Conservation (phyloP, 352 stramenopile species). For the Hyaloperonospora arabidopsidis region DNA sequence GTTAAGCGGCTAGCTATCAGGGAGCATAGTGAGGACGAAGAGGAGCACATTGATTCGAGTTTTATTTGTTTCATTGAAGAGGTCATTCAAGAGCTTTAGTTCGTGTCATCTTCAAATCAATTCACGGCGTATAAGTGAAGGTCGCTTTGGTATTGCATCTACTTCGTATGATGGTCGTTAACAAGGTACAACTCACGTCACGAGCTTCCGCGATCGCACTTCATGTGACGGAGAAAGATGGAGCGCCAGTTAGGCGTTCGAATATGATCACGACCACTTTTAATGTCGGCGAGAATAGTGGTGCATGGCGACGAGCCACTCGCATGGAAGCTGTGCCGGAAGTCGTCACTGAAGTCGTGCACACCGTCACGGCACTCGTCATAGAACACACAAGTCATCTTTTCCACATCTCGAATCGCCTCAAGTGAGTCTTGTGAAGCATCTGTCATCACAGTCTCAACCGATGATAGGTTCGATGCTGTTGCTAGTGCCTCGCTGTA, state of each 20-base stretch:
- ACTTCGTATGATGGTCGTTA: constrained; percentile 20
- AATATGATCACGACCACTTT: constrained; percentile 49
- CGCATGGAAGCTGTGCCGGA: constrained; percentile 60
- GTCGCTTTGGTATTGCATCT: constrained; percentile 23
- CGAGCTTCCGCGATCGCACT: constrained; percentile 31
- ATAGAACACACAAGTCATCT: constrained; percentile 87
- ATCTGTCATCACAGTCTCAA: constrained; percentile 20
- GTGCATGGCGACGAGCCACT: constrained; percentile 53
- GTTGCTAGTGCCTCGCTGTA: constrained; percentile 47
- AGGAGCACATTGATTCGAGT: constrained; percentile 76
- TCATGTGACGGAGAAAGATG: constrained; percentile 59
- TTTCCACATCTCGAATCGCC: constrained; percentile 68
- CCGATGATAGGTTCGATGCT: constrained; percentile 31
- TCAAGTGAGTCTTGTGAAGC: constrained; percentile 22
- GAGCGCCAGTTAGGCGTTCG: constrained; percentile 63
- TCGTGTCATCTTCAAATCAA: constrained; percentile 16
- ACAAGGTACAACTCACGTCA: constrained; percentile 9
- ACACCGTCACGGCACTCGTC: constrained; percentile 75
- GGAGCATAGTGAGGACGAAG: constrained; percentile 43
- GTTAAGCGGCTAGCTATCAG: constrained; percentile 71
- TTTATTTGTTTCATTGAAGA: constrained; percentile 83
- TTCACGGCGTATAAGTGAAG: constrained; percentile 19
- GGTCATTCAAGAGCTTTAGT: constrained; percentile 60
- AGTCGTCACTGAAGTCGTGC: constrained; percentile 49
- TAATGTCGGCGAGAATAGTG: constrained; percentile 50